Evolutionary conservation across 2,329 filamentous ascomycete genomes (phyloP).

Genomic region (Cordyceps tenuipes): DNA sequence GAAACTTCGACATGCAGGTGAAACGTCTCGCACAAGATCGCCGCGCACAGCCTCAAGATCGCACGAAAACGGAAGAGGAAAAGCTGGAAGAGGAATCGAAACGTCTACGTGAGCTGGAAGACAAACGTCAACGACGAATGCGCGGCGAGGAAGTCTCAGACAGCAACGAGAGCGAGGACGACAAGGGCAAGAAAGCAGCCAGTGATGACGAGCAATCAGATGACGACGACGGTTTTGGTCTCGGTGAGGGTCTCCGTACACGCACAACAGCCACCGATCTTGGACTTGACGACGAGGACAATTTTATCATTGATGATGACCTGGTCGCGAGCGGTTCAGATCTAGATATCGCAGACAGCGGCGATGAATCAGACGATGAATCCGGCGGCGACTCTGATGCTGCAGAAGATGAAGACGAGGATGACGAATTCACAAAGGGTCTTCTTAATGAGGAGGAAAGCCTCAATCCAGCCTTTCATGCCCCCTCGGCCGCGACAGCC

Average conservation of each 20-base stretch:
- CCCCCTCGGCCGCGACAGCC: slow-evolving; percentile 34
- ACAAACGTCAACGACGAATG: slow-evolving; percentile 79
- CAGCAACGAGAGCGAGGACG: slow-evolving; percentile 49
- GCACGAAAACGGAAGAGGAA: slow-evolving; percentile 88
- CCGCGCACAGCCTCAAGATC: slow-evolving; percentile 74
- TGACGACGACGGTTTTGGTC: slow-evolving; percentile 50
- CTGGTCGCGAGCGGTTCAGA: slow-evolving; percentile 75
- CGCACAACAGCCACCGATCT: slow-evolving; percentile 52
- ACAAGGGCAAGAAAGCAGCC: slow-evolving; percentile 28
- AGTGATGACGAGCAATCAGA: slow-evolving; percentile 33
- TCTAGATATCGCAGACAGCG: slow-evolving; percentile 48
- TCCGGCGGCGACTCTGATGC: slow-evolving; percentile 33
- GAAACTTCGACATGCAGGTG: slow-evolving; percentile 78
- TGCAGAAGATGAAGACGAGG: slow-evolving; percentile 38
- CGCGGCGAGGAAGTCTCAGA: slow-evolving; percentile 65
- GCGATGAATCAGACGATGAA: slow-evolving; percentile 43
- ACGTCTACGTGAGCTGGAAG: slow-evolving; percentile 71
- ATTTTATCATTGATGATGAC: slow-evolving; percentile 85
- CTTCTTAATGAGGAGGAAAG: slow-evolving; percentile 53
- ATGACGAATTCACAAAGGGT: slow-evolving; percentile 66
- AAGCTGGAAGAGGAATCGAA: slow-evolving; percentile 68
- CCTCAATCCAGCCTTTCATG: slow-evolving; percentile 43
- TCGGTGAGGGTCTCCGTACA: slow-evolving; percentile 50
- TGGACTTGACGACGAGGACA: slow-evolving; percentile 86
- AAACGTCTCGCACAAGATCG: slow-evolving; percentile 77